Percentiles rank a stretch among this genome's conserved stretches.
These are phyloP conservation scores for Liriodendron chinense DNA, from an alignment of 164 flowering plant genomes.

Conservation along the genomic window DNA sequence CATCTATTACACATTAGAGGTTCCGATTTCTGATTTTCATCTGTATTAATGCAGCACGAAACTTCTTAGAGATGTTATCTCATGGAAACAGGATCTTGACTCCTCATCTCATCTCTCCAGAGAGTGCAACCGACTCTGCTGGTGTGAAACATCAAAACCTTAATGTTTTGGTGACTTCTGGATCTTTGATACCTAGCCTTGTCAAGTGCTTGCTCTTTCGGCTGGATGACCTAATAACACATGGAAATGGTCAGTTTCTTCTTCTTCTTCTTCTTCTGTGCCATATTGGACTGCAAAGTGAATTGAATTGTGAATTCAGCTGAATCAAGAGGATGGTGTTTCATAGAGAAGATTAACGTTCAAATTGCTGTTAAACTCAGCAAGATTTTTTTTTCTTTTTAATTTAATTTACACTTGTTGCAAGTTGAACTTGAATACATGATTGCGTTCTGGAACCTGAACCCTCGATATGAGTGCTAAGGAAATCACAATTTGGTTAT, in stretches of 20 bases:
- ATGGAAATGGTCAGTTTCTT: conserved; percentile 57
- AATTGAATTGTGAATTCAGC: background rate
- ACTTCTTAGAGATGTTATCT: conserved; percentile 69
- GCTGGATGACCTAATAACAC: conserved; percentile 53
- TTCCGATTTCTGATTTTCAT: background rate
- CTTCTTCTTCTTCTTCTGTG: background rate
- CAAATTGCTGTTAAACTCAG: no score
- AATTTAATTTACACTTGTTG: background rate
- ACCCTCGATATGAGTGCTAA: background rate
- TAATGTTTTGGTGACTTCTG: conserved; percentile 86
- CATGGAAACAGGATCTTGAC: conserved; percentile 24
- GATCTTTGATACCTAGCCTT: conserved; percentile 87
- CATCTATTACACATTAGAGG: background rate
- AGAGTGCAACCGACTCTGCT: conserved; percentile 15
- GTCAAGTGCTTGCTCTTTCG: conserved; percentile 89
- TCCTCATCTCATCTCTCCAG: conserved; percentile 18
- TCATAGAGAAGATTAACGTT: background rate
- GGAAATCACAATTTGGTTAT: background rate
- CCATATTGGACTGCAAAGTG: background rate
- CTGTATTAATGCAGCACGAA: conserved; percentile 49
- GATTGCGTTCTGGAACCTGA: background rate
- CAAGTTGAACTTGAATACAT: background rate
- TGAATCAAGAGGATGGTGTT: background rate
- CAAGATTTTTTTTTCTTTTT: no score
- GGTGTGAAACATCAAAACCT: conserved; percentile 36